These are phyloP conservation scores for Penicillium digitatum DNA, from an alignment of 2,329 filamentous ascomycete genomes.

Conservation along the genomic window DNA sequence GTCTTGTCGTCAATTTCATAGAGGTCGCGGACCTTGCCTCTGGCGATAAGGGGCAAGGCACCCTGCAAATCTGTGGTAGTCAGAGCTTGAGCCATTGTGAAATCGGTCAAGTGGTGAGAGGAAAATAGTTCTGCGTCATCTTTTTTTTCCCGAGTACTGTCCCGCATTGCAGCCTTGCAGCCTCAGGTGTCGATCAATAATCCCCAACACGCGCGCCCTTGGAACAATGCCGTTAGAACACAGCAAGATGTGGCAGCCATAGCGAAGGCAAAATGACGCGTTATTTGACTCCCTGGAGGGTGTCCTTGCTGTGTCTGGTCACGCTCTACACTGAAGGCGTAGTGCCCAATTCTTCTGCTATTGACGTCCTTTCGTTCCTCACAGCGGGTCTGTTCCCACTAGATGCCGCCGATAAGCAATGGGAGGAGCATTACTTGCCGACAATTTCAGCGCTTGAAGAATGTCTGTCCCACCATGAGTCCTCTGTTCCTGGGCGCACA, in stretches of 20 bases:
- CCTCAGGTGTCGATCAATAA: slow-evolving; percentile 21
- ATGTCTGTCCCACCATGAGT: slow-evolving; percentile 44
- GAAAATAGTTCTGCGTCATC: slow-evolving; percentile 20
- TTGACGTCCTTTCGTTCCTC: slow-evolving; percentile 75
- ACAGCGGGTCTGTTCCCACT: slow-evolving; percentile 61
- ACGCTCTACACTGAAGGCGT: slow-evolving; percentile 73
- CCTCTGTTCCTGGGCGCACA: slow-evolving; percentile 66
- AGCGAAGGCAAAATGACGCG: slow-evolving; percentile 58
- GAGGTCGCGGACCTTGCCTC: slow-evolving; percentile 76
- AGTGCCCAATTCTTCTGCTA: slow-evolving; percentile 65
- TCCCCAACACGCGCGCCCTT: slow-evolving; percentile 12
- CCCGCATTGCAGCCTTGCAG: slow-evolving; percentile 11
- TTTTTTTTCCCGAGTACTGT: slow-evolving; percentile 20
- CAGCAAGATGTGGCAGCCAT: slow-evolving; percentile 14
- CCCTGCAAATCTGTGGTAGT: slow-evolving; percentile 44
- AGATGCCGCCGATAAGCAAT: slow-evolving; percentile 32
- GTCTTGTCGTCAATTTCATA: slow-evolving; percentile 67
- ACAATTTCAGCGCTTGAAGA: slow-evolving; percentile 48
- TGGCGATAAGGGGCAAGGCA: slow-evolving; percentile 51
- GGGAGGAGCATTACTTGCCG: slow-evolving; percentile 32
- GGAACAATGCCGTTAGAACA: slow-evolving; percentile 2
- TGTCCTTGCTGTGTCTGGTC: slow-evolving; percentile 75
- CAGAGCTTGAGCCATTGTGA: slow-evolving; percentile 38
- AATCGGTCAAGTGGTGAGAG: slow-evolving; percentile 7
- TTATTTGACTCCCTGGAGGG: slow-evolving; percentile 83